Percentiles rank a stretch among this genome's conserved stretches.
Evolutionary conservation across 2,329 filamentous ascomycete species (phyloP).

Genomic region (Aspergillus persii): DNA sequence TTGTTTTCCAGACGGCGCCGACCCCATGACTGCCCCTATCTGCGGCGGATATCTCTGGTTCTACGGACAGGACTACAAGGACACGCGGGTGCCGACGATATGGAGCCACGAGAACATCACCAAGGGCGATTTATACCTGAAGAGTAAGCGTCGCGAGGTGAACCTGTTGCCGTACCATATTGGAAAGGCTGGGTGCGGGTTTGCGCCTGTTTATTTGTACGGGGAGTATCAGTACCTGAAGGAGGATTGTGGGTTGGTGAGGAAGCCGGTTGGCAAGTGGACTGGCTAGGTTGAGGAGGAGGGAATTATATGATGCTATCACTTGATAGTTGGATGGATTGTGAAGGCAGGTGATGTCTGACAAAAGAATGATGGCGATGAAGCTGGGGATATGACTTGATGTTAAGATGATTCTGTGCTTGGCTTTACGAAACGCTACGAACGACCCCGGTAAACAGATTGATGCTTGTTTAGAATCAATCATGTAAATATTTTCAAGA

Average conservation of each 20-base stretch:
- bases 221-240: not conserved
- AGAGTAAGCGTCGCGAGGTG: not conserved
- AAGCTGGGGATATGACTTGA: too few relatives aligned
- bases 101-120: not conserved
- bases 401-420: too few relatives aligned
- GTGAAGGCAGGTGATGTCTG: too few relatives aligned
- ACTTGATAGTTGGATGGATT: too few relatives aligned
- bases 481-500: too few relatives aligned
- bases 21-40: not conserved
- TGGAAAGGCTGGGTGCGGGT: not conserved
- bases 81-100: not conserved
- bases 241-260: not conserved
- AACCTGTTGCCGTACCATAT: not conserved
- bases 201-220: not conserved
- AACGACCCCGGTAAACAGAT: too few relatives aligned
- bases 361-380: too few relatives aligned
- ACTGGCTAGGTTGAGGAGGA: not conserved
- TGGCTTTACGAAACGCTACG: too few relatives aligned
- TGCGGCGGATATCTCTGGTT: not conserved
- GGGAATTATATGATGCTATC: too few relatives aligned
- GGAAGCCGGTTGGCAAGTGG: not conserved
- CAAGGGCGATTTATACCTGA: not conserved
- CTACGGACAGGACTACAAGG: not conserved
- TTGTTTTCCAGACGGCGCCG: not conserved
- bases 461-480: too few relatives aligned